Percentiles rank a stretch among this genome's conserved stretches.
These are phyloP conservation scores for Purshia tridentata DNA, from an alignment of 306 rosid genomes.

Conservation along the genomic window DNA sequence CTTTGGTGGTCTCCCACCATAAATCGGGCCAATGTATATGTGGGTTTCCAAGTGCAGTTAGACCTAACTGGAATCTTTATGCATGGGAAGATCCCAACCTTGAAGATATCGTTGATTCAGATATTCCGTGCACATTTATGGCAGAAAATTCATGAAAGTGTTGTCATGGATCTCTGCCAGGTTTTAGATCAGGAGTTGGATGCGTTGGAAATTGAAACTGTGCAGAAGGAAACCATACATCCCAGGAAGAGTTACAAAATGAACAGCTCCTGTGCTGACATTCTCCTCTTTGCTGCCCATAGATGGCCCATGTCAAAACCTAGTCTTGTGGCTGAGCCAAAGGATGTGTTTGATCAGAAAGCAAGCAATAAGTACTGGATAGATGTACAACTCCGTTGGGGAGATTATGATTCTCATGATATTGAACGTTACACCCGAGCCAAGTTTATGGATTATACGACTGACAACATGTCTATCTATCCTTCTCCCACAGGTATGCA, in stretches of 20 bases:
- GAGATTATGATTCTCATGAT: slow-evolving; percentile 98
- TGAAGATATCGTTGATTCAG: slow-evolving; percentile 96
- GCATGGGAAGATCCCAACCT: slow-evolving; percentile 98
- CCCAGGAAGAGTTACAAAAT: slow-evolving; percentile 98
- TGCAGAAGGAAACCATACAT: slow-evolving; percentile 98
- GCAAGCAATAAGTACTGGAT: slow-evolving; percentile 99
- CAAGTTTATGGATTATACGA: slow-evolving; percentile 97
- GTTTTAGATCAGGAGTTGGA: slow-evolving; percentile 99
- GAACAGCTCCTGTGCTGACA: slow-evolving; percentile 98
- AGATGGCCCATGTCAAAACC: slow-evolving; percentile 99
- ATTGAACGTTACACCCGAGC: slow-evolving; percentile 98
- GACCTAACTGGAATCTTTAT: slow-evolving; percentile 98
- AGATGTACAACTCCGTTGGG: slow-evolving; percentile 98
- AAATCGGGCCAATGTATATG: slow-evolving; percentile 96
- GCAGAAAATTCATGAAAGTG: slow-evolving; percentile 99
- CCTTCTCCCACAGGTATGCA: slow-evolving; percentile 90
- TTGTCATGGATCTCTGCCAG: slow-evolving; percentile 99
- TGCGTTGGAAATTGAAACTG: slow-evolving; percentile 97
- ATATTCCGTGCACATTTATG: slow-evolving; percentile 98
- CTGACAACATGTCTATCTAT: slow-evolving; percentile 98
- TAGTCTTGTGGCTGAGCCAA: slow-evolving; percentile 96
- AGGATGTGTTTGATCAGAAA: slow-evolving; percentile 98
- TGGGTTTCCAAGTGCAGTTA: slow-evolving; percentile 98
- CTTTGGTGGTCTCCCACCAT: slow-evolving; percentile 99
- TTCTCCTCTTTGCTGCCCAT: slow-evolving; percentile 98